These are phyloP conservation scores for Aspergillus incahuasiensis DNA, from an alignment of 495 filamentous ascomycete genomes.

Conservation along the genomic window DNA sequence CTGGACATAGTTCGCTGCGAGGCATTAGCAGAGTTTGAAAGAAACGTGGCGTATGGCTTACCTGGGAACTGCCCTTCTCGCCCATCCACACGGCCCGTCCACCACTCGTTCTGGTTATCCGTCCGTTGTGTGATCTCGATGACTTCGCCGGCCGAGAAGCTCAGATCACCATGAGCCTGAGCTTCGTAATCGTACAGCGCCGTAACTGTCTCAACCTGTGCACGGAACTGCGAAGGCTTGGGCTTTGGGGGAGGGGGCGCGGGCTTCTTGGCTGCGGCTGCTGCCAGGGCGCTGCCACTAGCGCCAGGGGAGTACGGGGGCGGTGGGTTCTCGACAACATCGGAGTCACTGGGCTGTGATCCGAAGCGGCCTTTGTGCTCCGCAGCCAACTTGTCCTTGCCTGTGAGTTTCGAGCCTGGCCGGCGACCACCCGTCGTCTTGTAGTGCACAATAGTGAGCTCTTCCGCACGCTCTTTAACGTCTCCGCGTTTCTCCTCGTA, in stretches of 20 bases:
- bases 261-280: conserved; percentile 75
- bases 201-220: conserved; percentile 69
- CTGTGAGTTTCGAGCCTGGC: conserved; percentile 46
- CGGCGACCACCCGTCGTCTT: conserved; percentile 68
- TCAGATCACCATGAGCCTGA: conserved; percentile 90
- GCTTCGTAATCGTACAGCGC: conserved; percentile 95
- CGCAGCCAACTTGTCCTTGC: conserved; percentile 33
- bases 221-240: conserved; percentile 72
- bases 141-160: conserved; percentile 81
- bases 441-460: conserved; percentile 74
- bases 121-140: conserved; percentile 85
- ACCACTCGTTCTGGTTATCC: conserved; percentile 93
- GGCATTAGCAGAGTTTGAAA: not conserved
- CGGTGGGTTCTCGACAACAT: conserved; percentile 57
- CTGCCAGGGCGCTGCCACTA: conserved; percentile 52
- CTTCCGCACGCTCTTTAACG: conserved; percentile 76
- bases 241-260: conserved; percentile 90
- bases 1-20: conserved; percentile 44
- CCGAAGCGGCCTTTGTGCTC: conserved; percentile 33
- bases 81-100: conserved; percentile 74
- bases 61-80: conserved; percentile 91
- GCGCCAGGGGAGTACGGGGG: conserved; percentile 59
- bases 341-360: conserved; percentile 38
- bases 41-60: conserved; percentile 34
- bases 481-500: conserved; percentile 85